Percentiles rank a stretch among this genome's conserved stretches.
Evolutionary conservation across 352 stramenopile genomes (phyloP).

Genomic region (Pythium pyrilobum): DNA sequence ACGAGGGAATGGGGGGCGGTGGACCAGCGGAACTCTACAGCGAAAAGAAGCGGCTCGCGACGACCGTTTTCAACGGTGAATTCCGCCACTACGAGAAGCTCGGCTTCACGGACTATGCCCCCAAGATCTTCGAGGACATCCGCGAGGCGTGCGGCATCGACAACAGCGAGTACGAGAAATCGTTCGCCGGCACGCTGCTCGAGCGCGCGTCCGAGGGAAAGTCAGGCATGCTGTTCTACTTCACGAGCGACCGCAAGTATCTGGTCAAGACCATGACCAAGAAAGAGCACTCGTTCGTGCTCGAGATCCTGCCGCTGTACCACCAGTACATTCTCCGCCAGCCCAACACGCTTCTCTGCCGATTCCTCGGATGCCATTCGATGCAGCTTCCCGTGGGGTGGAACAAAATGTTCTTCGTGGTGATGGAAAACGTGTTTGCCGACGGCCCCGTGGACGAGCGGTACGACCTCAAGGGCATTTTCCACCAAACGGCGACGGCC

Average conservation of each 20-base stretch:
- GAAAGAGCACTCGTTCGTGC: constrained; percentile 78
- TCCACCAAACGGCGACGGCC: constrained; percentile 42
- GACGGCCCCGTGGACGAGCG: constrained; percentile 70
- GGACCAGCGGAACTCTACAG: constrained; percentile 51
- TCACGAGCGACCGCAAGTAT: constrained; percentile 80
- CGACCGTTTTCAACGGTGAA: constrained; percentile 78
- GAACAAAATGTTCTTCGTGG: constrained; percentile 90
- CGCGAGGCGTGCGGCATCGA: constrained; percentile 72
- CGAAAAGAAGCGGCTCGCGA: constrained; percentile 79
- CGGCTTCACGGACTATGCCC: constrained; percentile 83
- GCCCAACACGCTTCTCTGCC: constrained; percentile 72
- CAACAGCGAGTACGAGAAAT: constrained; percentile 75
- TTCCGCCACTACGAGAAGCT: constrained; percentile 85
- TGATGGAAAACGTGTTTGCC: constrained; percentile 86
- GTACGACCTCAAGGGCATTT: constrained; percentile 84
- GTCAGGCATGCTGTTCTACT: constrained; percentile 87
- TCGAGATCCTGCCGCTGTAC: constrained; percentile 75
- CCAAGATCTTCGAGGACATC: constrained; percentile 82
- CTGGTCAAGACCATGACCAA: constrained; percentile 89
- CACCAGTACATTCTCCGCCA: constrained; percentile 85
- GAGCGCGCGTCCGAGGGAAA: constrained; percentile 82
- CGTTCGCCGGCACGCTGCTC: constrained; percentile 77
- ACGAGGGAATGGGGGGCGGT: constrained; percentile 30
- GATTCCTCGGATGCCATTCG: constrained; percentile 80
- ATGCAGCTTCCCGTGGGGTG: constrained; percentile 87